Evolutionary conservation across 495 filamentous ascomycete genomes (phyloP), one percentile per base, ranked within the genome.

Genomic region (Physcia stellaris): DNA sequence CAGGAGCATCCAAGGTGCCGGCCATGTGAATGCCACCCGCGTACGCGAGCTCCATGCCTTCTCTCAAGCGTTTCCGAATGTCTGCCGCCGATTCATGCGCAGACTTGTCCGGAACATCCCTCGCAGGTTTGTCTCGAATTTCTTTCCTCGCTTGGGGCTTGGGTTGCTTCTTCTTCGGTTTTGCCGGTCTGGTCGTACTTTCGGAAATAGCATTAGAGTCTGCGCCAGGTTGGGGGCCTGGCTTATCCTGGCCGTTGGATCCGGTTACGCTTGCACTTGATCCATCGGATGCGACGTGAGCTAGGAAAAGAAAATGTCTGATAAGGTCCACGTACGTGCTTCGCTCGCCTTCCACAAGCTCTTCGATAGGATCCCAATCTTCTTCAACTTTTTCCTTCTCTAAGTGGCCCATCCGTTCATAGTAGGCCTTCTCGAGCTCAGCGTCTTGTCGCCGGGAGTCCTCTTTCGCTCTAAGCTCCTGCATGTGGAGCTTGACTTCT

Each of bases 281-380:
- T n/a, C n/a, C n/a, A 23, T 48, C 24, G 27, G 45, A 36, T 16
- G 47, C 42, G 20, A 49, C 28, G 24, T 49, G 49, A 36, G 66
- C 57, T 59, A 63, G 32, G 26, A 49, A 64, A 18, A 70, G 41
- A 37, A 69, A 66, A 36, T 60, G 60, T 41, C 56, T 50, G n/a
- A 61, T 50, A 3, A 61, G 46, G n/a, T 54, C 52, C 28, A 68
- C 45, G 35, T 60, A 72, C 47, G 46, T 59, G 6, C 40, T 57
- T n/a, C 64, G 50, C 28, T 62, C 59, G 27, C 71, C 65, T 28
- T 63, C 53, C 19, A 63, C 39, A 4, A 63, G 59, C 45, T 70
- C 60, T 39, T 71, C 61, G 30, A 72, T 67, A 16, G 66, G 68
- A 56, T 74, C 68, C 68, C 69, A 74, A 12, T 57, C 35, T 17